Conservation (phyloP, 306 rosid species). For the Prunus padus region DNA sequence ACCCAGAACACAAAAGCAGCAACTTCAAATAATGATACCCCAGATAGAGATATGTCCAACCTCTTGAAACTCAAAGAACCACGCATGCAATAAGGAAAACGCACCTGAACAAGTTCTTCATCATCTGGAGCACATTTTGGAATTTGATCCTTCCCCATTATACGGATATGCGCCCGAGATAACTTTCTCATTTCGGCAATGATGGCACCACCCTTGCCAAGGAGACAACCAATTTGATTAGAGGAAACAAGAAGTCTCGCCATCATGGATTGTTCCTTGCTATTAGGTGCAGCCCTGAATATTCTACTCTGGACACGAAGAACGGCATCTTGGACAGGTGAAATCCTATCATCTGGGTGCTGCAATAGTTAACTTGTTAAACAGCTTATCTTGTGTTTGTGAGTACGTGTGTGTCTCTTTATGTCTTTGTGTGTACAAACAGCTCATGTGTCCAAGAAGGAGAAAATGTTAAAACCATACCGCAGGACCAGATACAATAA, state of each 20-base stretch:
- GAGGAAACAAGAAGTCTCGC: constrained; percentile 87
- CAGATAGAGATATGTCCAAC: background rate
- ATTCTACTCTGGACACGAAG: constrained; percentile 83
- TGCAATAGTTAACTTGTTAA: constrained; percentile 49
- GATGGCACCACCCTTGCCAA: constrained; percentile 91
- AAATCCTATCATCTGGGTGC: constrained; percentile 94
- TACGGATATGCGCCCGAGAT: constrained; percentile 83
- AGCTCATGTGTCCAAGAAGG: background rate
- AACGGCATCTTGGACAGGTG: constrained; percentile 93
- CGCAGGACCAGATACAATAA: constrained; percentile 79
- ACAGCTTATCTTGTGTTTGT: constrained; percentile 3
- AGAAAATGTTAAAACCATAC: constrained; percentile 41
- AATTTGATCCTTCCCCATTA: constrained; percentile 78
- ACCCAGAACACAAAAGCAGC: background rate
- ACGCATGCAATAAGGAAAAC: constrained; percentile 8
- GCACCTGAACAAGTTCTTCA: constrained; percentile 90
- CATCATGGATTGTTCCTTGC: constrained; percentile 57
- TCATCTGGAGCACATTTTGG: constrained; percentile 86
- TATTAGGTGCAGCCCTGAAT: constrained; percentile 64
- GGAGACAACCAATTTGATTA: constrained; percentile 89
- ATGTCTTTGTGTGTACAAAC: background rate
- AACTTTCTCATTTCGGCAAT: constrained; percentile 94
- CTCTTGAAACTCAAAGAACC: constrained; percentile 17
- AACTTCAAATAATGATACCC: background rate
- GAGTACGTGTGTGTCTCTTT: background rate